phyloP scores from a whole-genome alignment of 1,139 yeast genomes.

The Debaryomyces robertsiae region DNA sequence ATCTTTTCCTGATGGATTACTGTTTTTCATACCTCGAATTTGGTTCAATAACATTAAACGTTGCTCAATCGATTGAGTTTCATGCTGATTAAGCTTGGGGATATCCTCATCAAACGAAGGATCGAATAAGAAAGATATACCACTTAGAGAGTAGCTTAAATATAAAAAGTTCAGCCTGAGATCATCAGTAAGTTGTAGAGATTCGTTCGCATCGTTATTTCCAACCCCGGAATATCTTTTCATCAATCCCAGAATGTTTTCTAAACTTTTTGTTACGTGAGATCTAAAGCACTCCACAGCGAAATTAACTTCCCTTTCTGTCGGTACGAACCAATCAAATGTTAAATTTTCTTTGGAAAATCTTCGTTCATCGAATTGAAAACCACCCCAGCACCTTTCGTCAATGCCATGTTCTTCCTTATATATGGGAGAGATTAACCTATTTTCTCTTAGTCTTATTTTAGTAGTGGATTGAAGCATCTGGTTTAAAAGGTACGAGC shows the following conservation, averaged over 20 bases:
- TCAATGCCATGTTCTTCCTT: constrained; percentile 34
- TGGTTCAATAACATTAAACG: constrained; percentile 36
- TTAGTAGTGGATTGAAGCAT: constrained; percentile 65
- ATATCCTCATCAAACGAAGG: constrained; percentile 57
- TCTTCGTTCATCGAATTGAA: constrained; percentile 52
- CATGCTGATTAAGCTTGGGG: constrained; percentile 38
- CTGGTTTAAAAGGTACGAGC: constrained; percentile 61
- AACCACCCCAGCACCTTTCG: constrained; percentile 72
- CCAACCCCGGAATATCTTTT: constrained; percentile 23
- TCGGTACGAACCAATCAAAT: constrained; percentile 79
- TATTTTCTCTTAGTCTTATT: constrained; percentile 56
- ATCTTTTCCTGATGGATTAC: constrained; percentile 25
- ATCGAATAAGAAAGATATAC: constrained; percentile 75
- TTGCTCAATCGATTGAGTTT: constrained; percentile 38
- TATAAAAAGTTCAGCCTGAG: constrained; percentile 58
- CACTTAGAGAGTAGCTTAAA: constrained; percentile 66
- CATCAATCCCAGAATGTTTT: constrained; percentile 44
- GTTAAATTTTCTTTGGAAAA: constrained; percentile 45
- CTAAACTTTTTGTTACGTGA: constrained; percentile 48
- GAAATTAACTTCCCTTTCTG: constrained; percentile 54
- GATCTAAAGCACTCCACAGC: constrained; percentile 63
- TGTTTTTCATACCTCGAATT: constrained; percentile 27
- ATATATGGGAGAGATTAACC: constrained; percentile 51
- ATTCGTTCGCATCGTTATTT: constrained; percentile 21
- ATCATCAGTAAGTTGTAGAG: constrained; percentile 44